Evolutionary conservation across 345 rosid genomes (phyloP).

Genomic region (Eucalyptus brandiana): DNA sequence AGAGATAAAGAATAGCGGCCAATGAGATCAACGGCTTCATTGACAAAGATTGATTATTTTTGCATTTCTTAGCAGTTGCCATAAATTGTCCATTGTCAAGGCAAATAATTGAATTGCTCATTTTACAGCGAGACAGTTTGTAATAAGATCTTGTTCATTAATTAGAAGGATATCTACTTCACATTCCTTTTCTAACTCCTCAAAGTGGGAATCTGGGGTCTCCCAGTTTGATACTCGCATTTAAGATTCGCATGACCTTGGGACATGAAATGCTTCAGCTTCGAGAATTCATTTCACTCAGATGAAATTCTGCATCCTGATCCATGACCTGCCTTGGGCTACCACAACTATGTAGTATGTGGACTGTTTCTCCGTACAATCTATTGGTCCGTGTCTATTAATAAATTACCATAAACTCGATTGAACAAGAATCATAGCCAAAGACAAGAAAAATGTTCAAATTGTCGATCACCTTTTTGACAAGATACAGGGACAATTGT

Average conservation of each 20-base stretch:
- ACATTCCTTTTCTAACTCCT: not conserved
- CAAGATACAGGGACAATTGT: not conserved
- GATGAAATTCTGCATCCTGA: not conserved
- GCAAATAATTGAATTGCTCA: not conserved
- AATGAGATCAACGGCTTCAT: not conserved
- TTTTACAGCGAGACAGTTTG: not conserved
- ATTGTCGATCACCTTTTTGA: not conserved
- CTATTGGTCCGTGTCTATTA: not conserved
- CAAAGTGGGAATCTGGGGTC: not conserved
- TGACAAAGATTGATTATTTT: not conserved
- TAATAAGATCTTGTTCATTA: not conserved
- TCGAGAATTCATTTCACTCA: not conserved
- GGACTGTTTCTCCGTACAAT: not conserved
- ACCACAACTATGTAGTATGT: not conserved
- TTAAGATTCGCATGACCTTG: not conserved
- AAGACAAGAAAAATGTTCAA: not conserved
- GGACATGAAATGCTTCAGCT: not conserved
- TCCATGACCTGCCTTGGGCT: not conserved
- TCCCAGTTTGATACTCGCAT: not conserved
- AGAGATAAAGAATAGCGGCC: slow-evolving; percentile 1
- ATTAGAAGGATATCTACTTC: not conserved
- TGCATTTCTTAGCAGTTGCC: not conserved
- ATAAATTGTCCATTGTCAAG: not conserved
- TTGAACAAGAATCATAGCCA: not conserved
- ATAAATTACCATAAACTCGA: not conserved